Percentiles rank a stretch among this genome's conserved stretches.
Evolutionary conservation across 345 rosid species (phyloP).

Genomic region (Salix koriyanagi): DNA sequence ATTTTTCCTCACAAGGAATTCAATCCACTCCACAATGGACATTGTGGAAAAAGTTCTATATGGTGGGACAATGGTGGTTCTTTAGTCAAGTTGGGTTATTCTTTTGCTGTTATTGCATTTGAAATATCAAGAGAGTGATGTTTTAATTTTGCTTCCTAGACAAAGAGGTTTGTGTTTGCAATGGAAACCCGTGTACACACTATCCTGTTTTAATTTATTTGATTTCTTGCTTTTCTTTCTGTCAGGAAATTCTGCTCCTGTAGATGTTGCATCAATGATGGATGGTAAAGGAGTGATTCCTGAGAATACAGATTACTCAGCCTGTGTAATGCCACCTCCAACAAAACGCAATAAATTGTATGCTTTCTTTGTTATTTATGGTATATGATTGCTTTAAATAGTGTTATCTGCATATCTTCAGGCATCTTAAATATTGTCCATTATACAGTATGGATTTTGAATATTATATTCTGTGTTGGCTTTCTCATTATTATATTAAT

Average conservation of each 20-base stretch:
- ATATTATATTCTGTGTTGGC: neutral
- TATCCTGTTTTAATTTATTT: slow-evolving; percentile 1
- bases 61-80: neutral
- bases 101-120: neutral
- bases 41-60: neutral
- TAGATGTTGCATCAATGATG: slow-evolving; percentile 20
- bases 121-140: neutral
- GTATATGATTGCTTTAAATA: slow-evolving; percentile 10
- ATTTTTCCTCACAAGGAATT: no score
- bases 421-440: neutral
- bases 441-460: neutral
- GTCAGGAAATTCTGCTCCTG: slow-evolving; percentile 30
- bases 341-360: slow-evolving; percentile 53
- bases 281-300: slow-evolving; percentile 34
- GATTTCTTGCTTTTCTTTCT: slow-evolving; percentile 15
- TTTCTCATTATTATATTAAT: neutral
- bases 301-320: slow-evolving; percentile 28
- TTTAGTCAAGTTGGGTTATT: neutral
- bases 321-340: slow-evolving; percentile 39
- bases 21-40: neutral
- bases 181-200: neutral
- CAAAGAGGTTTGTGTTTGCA: neutral
- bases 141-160: neutral
- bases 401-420: slow-evolving; percentile 1
- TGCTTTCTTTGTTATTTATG: slow-evolving; percentile 24